phyloP scores from a whole-genome alignment of 2,329 filamentous ascomycete genomes.

The Pyrenophora seminiperda region DNA sequence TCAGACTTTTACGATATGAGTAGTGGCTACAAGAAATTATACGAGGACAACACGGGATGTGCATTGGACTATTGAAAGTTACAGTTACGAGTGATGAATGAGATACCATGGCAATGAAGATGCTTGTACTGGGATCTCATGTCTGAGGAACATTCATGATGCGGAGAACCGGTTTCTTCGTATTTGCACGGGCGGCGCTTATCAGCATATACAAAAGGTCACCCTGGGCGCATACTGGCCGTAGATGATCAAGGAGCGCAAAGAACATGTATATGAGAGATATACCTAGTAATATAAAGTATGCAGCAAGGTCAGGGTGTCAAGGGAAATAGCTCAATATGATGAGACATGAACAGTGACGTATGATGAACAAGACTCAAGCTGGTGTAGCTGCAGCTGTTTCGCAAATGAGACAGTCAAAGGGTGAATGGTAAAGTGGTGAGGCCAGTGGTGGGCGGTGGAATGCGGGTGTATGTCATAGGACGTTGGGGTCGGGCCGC shows the following conservation, averaged over 20 bases:
- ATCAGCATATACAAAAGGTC: not conserved
- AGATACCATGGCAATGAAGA: not conserved
- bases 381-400: not conserved
- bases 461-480: conserved; percentile 8
- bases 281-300: not conserved
- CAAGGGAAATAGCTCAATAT: too few species aligned
- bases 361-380: not conserved
- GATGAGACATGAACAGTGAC: not conserved
- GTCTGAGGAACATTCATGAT: not conserved
- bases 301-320: too few species aligned
- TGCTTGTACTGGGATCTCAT: not conserved
- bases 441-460: not conserved
- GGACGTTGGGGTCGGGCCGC: conserved; percentile 29
- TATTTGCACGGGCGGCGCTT: not conserved
- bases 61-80: not conserved
- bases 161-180: conserved; percentile 6
- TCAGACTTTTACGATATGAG: conserved; percentile 25
- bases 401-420: not conserved
- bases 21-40: conserved; percentile 2
- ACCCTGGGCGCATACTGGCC: not conserved
- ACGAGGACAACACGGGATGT: not conserved
- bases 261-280: not conserved
- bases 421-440: not conserved
- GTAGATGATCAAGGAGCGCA: not conserved
- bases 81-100: not conserved